These are phyloP conservation scores for Dioscorea zingiberensis DNA, from an alignment of 106 monocot genomes.

Conservation along the genomic window DNA sequence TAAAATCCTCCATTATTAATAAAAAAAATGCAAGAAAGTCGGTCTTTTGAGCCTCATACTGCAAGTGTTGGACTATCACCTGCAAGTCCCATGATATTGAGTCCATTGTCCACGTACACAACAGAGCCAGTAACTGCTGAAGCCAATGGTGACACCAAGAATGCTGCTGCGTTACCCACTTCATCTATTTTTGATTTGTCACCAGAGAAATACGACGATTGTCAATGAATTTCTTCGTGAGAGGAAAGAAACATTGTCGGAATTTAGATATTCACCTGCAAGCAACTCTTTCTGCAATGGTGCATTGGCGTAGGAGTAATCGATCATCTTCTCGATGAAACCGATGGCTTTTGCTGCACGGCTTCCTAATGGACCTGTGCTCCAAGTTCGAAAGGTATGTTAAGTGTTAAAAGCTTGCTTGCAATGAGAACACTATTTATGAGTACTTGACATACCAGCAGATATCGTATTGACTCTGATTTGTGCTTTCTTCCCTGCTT, in stretches of 20 bases:
- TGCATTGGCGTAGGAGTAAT: constrained; percentile 40
- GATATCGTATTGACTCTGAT: constrained; percentile 53
- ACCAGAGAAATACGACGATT: background rate
- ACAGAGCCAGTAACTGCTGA: constrained; percentile 66
- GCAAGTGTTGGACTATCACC: constrained; percentile 43
- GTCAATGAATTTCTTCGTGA: too few species aligned
- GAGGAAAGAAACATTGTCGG: background rate
- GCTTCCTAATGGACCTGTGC: constrained; percentile 40
- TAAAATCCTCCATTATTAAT: too few species aligned
- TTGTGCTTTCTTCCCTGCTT: constrained; percentile 39
- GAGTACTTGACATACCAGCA: constrained; percentile 22
- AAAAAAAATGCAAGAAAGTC: too few species aligned
- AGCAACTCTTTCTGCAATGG: constrained; percentile 43
- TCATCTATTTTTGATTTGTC: constrained; percentile 37
- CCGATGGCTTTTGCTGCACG: constrained; percentile 54
- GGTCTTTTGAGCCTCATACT: background rate
- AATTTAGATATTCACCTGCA: constrained; percentile 19
- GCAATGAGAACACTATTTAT: too few species aligned
- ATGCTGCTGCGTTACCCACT: constrained; percentile 60
- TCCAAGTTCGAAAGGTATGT: too few species aligned
- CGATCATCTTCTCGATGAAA: constrained; percentile 48
- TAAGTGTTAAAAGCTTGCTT: too few species aligned
- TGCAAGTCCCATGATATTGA: constrained; percentile 62
- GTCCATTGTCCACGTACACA: constrained; percentile 64
- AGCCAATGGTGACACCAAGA: constrained; percentile 60